Percentiles rank a stretch among this genome's conserved stretches.
These are phyloP conservation scores for Hypericum androsaemum DNA, from an alignment of 345 rosid genomes.

Conservation along the genomic window DNA sequence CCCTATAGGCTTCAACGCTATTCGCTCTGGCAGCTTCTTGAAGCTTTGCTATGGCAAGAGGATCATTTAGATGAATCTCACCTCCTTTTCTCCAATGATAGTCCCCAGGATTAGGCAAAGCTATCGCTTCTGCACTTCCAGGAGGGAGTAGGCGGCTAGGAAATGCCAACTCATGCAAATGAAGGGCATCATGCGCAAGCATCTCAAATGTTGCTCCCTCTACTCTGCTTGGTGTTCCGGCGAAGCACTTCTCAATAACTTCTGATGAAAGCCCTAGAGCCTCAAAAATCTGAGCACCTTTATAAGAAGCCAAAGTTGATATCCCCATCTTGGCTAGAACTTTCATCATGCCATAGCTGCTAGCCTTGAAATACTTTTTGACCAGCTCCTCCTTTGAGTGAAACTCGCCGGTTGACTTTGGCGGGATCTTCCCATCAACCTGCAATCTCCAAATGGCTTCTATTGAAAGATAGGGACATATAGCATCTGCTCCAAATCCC, in stretches of 20 bases:
- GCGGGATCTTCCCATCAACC: slow-evolving; percentile 91
- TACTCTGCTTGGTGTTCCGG: slow-evolving; percentile 98
- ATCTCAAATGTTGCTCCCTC: slow-evolving; percentile 98
- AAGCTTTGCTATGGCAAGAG: slow-evolving; percentile 88
- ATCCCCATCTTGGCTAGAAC: slow-evolving; percentile 99
- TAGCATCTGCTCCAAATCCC: slow-evolving; percentile 97
- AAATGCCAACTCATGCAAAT: slow-evolving; percentile 83
- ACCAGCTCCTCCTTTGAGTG: slow-evolving; percentile 79
- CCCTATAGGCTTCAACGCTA: slow-evolving; percentile 91
- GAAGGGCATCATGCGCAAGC: slow-evolving; percentile 86
- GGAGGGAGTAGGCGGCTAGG: slow-evolving; percentile 62
- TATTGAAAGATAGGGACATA: slow-evolving; percentile 83
- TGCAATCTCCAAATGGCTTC: slow-evolving; percentile 87
- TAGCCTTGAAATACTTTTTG: slow-evolving; percentile 90
- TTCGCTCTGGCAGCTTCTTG: slow-evolving; percentile 92
- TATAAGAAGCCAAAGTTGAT: slow-evolving; percentile 93
- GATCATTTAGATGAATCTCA: slow-evolving; percentile 94
- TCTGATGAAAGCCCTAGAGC: slow-evolving; percentile 94
- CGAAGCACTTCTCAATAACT: slow-evolving; percentile 94
- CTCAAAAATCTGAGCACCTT: slow-evolving; percentile 99
- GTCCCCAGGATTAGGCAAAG: slow-evolving; percentile 90
- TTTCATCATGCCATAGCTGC: slow-evolving; percentile 99
- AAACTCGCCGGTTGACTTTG: slow-evolving; percentile 72
- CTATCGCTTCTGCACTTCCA: slow-evolving; percentile 94
- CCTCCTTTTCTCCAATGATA: slow-evolving; percentile 99